Evolutionary conservation across 768 basidiomycete species (phyloP).

Genomic region (Tremella yokohamensis): DNA sequence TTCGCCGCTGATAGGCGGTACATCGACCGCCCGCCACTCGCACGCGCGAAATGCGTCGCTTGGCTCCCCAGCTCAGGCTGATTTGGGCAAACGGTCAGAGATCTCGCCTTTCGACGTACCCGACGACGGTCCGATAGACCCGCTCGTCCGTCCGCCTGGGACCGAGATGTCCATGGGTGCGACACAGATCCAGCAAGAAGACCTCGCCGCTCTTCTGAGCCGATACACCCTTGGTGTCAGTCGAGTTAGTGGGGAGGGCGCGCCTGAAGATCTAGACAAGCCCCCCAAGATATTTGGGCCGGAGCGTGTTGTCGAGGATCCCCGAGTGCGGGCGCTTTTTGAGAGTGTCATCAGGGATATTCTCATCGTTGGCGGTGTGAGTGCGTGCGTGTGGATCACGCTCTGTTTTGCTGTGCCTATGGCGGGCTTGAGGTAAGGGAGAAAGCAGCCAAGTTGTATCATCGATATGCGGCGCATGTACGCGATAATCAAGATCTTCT

Average conservation of each 20-base stretch:
- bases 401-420: conserved; percentile 42
- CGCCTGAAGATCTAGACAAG: not conserved
- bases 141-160: not conserved
- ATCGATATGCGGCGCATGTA: too few species aligned
- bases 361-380: conserved; percentile 27
- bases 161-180: not conserved
- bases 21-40: too few species aligned
- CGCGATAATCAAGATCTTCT: too few species aligned
- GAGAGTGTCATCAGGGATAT: conserved; percentile 38
- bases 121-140: not conserved
- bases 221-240: too few species aligned
- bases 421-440: conserved; percentile 11
- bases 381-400: conserved; percentile 25
- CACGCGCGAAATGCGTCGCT: too few species aligned
- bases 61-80: too few species aligned
- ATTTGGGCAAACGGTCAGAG: conserved; percentile 8
- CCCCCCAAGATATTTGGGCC: conserved; percentile 36
- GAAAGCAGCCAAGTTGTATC: too few species aligned
- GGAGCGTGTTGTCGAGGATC: conserved; percentile 39
- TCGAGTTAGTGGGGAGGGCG: too few species aligned
- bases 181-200: too few species aligned
- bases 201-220: too few species aligned
- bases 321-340: conserved; percentile 29
- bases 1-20: not conserved
- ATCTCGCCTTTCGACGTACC: conserved; percentile 24